phyloP scores from a whole-genome alignment of 768 basidiomycete genomes.

The Porphyrellus cyaneotinctus region DNA sequence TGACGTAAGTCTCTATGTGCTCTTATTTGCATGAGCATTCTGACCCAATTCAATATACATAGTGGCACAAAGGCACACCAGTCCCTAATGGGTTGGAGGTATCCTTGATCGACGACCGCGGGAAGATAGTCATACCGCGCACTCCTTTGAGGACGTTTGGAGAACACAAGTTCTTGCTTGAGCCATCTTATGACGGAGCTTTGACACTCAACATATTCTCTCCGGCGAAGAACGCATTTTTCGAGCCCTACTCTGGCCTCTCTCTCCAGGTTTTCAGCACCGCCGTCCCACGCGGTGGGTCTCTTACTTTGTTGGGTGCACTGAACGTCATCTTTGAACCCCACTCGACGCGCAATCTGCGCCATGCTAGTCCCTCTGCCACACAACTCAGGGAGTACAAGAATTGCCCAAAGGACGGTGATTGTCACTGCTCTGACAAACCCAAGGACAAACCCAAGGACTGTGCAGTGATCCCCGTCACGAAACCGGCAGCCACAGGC shows the following conservation, averaged over 20 bases:
- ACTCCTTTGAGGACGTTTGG: background rate
- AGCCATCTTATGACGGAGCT: constrained; percentile 1
- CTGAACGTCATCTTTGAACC: constrained; percentile 11
- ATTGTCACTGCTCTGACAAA: background rate
- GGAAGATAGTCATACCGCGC: background rate
- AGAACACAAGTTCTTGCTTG: background rate
- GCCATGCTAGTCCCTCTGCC: constrained; percentile 7
- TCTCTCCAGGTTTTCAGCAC: background rate
- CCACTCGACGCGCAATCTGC: constrained; percentile 11
- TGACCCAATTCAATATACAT: background rate
- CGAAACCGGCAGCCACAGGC: constrained; percentile 9
- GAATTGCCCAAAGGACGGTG: background rate
- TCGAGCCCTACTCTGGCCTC: constrained; percentile 9
- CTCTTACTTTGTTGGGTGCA: constrained; percentile 3
- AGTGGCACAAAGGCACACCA: constrained; percentile 3
- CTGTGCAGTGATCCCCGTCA: constrained; percentile 1
- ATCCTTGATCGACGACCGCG: constrained; percentile 6
- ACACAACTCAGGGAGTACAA: background rate
- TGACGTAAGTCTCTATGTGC: background rate
- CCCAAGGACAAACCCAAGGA: background rate
- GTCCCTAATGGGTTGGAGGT: constrained; percentile 1
- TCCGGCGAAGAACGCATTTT: background rate
- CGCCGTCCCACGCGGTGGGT: no score
- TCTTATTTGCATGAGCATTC: background rate
- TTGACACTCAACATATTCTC: constrained; percentile 6